Evolutionary conservation across 225 moss, liverwort and hornwort species (phyloP).

Genomic region (Pseudisothecium myosuroides): DNA sequence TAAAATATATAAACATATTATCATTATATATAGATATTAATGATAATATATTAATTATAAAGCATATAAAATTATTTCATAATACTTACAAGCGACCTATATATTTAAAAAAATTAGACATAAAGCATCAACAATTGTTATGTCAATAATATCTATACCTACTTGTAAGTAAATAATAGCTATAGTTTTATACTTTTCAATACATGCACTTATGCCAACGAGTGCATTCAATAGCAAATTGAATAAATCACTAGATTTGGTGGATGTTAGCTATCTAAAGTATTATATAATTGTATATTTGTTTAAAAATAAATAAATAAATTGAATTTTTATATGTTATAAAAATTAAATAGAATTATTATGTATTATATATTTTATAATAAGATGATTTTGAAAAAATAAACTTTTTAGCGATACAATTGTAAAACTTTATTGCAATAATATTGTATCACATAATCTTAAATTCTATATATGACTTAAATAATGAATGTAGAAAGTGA

Average conservation of each 20-base stretch:
- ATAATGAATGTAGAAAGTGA: background rate
- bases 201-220: fast-evolving
- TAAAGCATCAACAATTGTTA: background rate
- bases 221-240: background rate
- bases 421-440: background rate
- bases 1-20: too few species aligned
- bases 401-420: background rate
- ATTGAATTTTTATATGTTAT: background rate
- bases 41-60: too few species aligned
- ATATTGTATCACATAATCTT: background rate
- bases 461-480: background rate
- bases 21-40: too few species aligned
- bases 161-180: background rate
- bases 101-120: background rate
- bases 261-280: background rate
- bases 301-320: background rate
- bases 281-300: background rate
- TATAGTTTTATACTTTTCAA: background rate
- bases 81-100: fast-evolving
- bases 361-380: background rate
- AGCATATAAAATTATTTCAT: background rate
- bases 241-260: background rate
- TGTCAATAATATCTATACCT: background rate
- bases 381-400: background rate
- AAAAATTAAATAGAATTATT: background rate